Evolutionary conservation across 495 filamentous ascomycete species (phyloP).

Genomic region (Glutinoglossum americanum): DNA sequence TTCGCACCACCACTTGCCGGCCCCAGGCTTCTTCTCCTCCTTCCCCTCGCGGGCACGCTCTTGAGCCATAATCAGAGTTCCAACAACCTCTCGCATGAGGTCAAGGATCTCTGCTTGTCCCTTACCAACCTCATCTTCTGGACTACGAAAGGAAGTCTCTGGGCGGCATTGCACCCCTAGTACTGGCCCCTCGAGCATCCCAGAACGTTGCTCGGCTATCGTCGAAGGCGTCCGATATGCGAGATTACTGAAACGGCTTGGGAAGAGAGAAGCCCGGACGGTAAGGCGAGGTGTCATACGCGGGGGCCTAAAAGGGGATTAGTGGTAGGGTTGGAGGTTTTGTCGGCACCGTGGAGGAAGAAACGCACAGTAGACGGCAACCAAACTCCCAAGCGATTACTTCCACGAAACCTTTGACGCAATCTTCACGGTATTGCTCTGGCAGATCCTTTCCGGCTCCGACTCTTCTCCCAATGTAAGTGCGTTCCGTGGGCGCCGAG

Average conservation of each 20-base stretch:
- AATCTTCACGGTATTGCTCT: conserved; percentile 45
- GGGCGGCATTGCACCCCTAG: conserved; percentile 34
- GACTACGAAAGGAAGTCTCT: conserved; percentile 29
- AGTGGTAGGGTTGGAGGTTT: background rate
- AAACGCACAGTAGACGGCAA: conserved; percentile 33
- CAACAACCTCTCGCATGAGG: conserved; percentile 49
- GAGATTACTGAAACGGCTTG: conserved; percentile 30
- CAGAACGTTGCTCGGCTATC: conserved; percentile 43
- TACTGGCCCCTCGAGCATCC: conserved; percentile 56
- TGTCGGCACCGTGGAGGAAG: background rate
- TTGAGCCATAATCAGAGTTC: conserved; percentile 58
- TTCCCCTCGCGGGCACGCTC: conserved; percentile 55
- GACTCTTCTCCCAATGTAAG: conserved; percentile 28
- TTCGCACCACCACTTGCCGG: conserved; percentile 64
- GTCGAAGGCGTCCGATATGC: conserved; percentile 48
- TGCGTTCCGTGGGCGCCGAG: background rate
- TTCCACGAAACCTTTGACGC: conserved; percentile 53
- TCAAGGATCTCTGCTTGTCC: conserved; percentile 34
- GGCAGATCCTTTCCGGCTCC: conserved; percentile 53
- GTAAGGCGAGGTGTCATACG: conserved; percentile 39
- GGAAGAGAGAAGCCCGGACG: conserved; percentile 29
- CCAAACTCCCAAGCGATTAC: conserved; percentile 60
- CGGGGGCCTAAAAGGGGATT: conserved; percentile 18
- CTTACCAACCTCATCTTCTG: conserved; percentile 20
- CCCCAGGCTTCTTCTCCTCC: conserved; percentile 41